Evolutionary conservation across 495 filamentous ascomycete species (phyloP), one percentile per base, ranked within the genome.

Genomic region (Neurospora intermedia): DNA sequence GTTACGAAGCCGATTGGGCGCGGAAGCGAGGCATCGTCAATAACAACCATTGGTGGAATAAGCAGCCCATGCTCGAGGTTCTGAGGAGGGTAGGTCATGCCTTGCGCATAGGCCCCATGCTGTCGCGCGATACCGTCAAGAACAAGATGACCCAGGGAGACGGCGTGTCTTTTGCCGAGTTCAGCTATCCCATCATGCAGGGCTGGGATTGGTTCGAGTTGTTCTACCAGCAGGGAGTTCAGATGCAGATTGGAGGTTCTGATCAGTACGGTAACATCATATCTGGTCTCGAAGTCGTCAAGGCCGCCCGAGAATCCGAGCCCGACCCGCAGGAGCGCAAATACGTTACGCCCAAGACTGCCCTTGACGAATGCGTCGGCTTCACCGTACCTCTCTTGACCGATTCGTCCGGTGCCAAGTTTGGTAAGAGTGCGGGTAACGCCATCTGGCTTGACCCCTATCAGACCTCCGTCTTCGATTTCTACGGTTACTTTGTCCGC

Each of bases 261-360:
- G 96, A 99, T 80, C 96, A 99, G 81, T 99, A 89, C 80, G 96
- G 96, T 73, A 99, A 99, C 79, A 98, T 99, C 74, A 85, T 96
- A 7, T 90, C 94, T 48, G 96, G 96, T 31, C 91, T 97, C 79
- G 92, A 97, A 46, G 88, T 91, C 3, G 84, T 98, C 75, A 93
- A 93, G 77, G 82, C 89, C 39, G 88, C 92, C 45, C 87, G 88
- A 42, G 88, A 87, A 66, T 88, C 85, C 70, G 83, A 87, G 70
- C 81, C 83, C 2, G 79, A 86, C 72, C 81, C 82, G 0, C 2
- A 35, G 15, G 54, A 66, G n/a, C 41, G 0, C 46, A 69, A 1
- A 77, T 54, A 70, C 71, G 80, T 0, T 79, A 76, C 9, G 45
- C 62, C 35, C 69, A 72, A 1, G 73, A 74, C 45, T 18, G 80